A percentile compares a stretch with the other conserved stretches of the same genome.
Conservation (phyloP, 2,329 filamentous ascomycete genomes). For the Paracamarosporium sp. region DNA sequence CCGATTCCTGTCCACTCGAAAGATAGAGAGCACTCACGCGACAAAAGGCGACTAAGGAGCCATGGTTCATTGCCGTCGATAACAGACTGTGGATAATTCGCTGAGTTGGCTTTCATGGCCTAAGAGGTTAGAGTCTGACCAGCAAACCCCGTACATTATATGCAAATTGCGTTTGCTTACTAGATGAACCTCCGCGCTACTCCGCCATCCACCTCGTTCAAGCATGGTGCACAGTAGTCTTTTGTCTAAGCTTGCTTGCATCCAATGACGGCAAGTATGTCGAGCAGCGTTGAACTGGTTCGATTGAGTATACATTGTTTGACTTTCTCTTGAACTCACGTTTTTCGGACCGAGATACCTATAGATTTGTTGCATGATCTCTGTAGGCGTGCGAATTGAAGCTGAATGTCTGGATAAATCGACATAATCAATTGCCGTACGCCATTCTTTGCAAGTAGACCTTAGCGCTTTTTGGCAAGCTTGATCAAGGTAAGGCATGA, state of each 20-base stretch:
- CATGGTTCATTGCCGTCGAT: constrained; percentile 34
- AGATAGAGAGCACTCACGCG: constrained; percentile 58
- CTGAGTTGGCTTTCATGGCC: not conserved
- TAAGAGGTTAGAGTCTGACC: not conserved
- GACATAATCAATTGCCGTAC: constrained; percentile 29
- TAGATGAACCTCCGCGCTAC: constrained; percentile 13
- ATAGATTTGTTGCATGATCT: constrained; percentile 59
- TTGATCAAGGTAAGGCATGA: constrained; percentile 24
- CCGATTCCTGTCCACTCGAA: constrained; percentile 49
- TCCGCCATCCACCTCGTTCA: constrained; percentile 62
- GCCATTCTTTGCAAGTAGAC: constrained; percentile 45
- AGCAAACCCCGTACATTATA: not conserved
- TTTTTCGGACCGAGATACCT: constrained; percentile 53
- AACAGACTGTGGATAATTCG: not conserved
- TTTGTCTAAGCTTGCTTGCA: constrained; percentile 62
- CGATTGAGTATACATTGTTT: not conserved
- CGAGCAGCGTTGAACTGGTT: constrained; percentile 64
- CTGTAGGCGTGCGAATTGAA: constrained; percentile 49
- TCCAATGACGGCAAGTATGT: constrained; percentile 66
- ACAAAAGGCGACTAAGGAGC: constrained; percentile 55
- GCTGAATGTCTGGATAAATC: constrained; percentile 30
- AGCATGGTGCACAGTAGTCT: constrained; percentile 61
- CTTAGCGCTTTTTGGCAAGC: constrained; percentile 31
- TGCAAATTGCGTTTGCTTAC: not conserved
- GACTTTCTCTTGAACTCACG: not conserved